Conservation (phyloP, 1,284 basidiomycete species). For the Jaminaea rosea region DNA sequence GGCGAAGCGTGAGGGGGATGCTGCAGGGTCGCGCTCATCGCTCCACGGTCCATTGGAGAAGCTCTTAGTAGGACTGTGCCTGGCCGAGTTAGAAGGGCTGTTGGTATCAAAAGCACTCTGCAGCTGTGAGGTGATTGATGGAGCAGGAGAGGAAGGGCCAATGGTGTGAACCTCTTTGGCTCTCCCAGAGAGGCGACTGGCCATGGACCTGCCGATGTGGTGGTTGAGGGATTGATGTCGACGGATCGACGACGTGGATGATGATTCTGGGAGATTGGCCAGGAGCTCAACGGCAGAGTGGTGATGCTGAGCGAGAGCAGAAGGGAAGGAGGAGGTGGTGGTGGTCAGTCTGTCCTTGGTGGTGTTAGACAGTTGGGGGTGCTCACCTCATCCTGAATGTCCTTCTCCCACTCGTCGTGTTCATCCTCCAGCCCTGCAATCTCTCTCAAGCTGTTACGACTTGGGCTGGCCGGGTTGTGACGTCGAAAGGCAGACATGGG, state of each 20-base stretch:
- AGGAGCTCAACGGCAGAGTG: conserved; percentile 11
- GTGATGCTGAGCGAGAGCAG: conserved; percentile 6
- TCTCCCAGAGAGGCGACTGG: conserved; percentile 5
- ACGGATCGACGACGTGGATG: conserved; percentile 7
- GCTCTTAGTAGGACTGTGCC: too few species aligned
- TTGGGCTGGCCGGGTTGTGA: background rate
- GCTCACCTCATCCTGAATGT: conserved; percentile 21
- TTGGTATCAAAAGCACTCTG: conserved; percentile 12
- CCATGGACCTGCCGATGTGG: conserved; percentile 14
- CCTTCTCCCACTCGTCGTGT: conserved; percentile 37
- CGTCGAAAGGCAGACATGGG: background rate
- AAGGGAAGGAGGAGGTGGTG: background rate
- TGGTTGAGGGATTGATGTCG: conserved; percentile 38
- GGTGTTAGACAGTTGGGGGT: too few species aligned
- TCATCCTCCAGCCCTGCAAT: conserved; percentile 31
- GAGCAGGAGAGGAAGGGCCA: conserved; percentile 10
- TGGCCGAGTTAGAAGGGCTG: conserved; percentile 15
- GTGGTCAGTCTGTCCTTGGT: background rate
- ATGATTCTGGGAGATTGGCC: conserved; percentile 1
- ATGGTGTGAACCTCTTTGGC: background rate
- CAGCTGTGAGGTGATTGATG: conserved; percentile 15
- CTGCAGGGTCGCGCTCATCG: too few species aligned
- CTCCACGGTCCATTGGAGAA: too few species aligned
- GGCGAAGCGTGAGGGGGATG: too few species aligned
- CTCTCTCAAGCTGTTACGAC: conserved; percentile 25